Evolutionary conservation across 2,329 filamentous ascomycete species (phyloP), one percentile per base, ranked within the genome.

Genomic region (Colletotrichum sp.): DNA sequence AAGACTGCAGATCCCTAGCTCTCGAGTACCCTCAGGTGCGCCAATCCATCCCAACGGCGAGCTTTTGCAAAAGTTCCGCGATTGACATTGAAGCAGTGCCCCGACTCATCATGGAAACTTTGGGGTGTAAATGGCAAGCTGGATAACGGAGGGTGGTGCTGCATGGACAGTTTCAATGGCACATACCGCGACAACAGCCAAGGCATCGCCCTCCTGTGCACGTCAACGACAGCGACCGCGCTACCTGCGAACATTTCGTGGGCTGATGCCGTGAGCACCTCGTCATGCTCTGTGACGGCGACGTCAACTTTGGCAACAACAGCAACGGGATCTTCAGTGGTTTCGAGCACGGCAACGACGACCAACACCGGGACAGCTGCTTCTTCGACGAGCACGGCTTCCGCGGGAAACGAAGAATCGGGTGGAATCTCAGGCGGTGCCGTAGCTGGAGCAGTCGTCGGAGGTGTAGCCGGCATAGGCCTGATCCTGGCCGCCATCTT

Each of bases 101-200:
- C 69, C 14, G 61, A 71, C 2, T 38, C 62, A 18, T 28, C 32
- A 1, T 71, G 69, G 69, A 67, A 12, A 0, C 69, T 71, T 26
- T 71, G 69, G 69, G 69, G 69, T 7, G 61, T 71, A 8, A 32
- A 43, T n/a, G 62, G 62, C 4, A 66, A n/a, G 24, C 26, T 71
- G 13, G 62, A 67, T 28, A 66, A 58, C 2, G 69, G 69, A 14
- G 69, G 69, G 2, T 71, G 69, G 69, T 71, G 69, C 16, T 71
- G 69, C 26, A 56, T 34, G 61, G 16, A 24, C 18, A 62, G 69
- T 10, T 43, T 38, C 28, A 71, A 66, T 24, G 69, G 69, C 14
- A 56, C 62, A 7, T 71, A 71, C 24, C 69, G 69, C 5, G 62
- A 59, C 18, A 21, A 32, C 26, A 26, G 10, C 18, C 56, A 43